Percentiles rank a stretch among this genome's conserved stretches.
Evolutionary conservation across 2,329 filamentous ascomycete species (phyloP).

Genomic region (Monosporascus sp.): DNA sequence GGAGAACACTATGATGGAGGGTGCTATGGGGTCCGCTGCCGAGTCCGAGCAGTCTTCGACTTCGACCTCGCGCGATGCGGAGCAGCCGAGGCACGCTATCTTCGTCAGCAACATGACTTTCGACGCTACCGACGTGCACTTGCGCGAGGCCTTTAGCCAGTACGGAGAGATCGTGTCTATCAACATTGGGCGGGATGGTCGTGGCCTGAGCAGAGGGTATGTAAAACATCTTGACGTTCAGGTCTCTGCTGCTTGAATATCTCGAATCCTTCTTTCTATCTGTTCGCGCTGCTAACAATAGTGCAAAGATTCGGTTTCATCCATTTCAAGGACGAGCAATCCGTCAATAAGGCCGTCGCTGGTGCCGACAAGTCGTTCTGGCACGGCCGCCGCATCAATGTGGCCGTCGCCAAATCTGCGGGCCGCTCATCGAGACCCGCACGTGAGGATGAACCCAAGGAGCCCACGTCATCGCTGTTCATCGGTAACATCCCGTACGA

Average conservation of each 20-base stretch:
- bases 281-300: conserved; percentile 8
- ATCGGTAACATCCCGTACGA: conserved; percentile 85
- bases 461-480: conserved; percentile 64
- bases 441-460: neutral
- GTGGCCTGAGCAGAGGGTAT: conserved; percentile 27
- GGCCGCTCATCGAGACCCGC: conserved; percentile 19
- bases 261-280: neutral
- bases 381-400: conserved; percentile 27
- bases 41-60: neutral
- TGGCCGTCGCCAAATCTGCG: conserved; percentile 7
- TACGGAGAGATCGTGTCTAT: conserved; percentile 22
- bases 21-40: conserved; percentile 1
- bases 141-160: conserved; percentile 53
- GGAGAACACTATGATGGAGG: conserved; percentile 3
- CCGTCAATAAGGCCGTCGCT: conserved; percentile 15
- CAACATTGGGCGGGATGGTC: conserved; percentile 20
- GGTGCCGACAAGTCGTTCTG: conserved; percentile 26
- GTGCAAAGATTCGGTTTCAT: conserved; percentile 24
- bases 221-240: conserved; percentile 5
- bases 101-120: conserved; percentile 68
- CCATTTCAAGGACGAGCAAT: conserved; percentile 9
- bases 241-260: neutral
- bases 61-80: too few species aligned
- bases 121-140: conserved; percentile 56
- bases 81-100: conserved; percentile 30